Evolutionary conservation across 345 rosid genomes (phyloP).

Genomic region (Aquilaria yunnanensis): DNA sequence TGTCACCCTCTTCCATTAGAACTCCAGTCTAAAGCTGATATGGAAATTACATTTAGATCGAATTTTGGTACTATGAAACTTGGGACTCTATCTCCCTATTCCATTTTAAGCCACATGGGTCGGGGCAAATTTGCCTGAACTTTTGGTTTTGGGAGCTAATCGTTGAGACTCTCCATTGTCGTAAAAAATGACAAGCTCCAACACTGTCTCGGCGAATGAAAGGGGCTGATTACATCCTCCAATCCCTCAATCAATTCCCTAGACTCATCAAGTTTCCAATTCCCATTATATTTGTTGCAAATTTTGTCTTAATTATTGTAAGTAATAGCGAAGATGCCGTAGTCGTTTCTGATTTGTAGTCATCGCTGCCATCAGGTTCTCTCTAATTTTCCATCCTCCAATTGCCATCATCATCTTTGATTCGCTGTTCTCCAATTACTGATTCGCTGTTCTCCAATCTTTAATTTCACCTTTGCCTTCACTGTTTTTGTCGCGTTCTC

Average conservation of each 20-base stretch:
- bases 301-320: neutral
- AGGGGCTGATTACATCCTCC: slow-evolving; percentile 49
- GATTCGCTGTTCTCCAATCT: too few relatives aligned
- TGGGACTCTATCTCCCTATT: slow-evolving; percentile 22
- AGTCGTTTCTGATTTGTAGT: slow-evolving; percentile 1
- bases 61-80: slow-evolving; percentile 23
- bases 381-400: too few relatives aligned
- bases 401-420: too few relatives aligned
- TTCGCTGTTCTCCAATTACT: too few relatives aligned
- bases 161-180: too few relatives aligned
- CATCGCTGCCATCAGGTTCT: too few relatives aligned
- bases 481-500: too few relatives aligned
- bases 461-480: too few relatives aligned
- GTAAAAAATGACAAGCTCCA: too few relatives aligned
- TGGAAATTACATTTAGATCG: slow-evolving; percentile 59
- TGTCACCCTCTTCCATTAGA: too few relatives aligned
- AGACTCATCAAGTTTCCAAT: neutral
- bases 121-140: slow-evolving; percentile 28
- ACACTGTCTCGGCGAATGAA: slow-evolving; percentile 12
- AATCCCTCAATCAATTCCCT: slow-evolving; percentile 85
- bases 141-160: slow-evolving; percentile 10
- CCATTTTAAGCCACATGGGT: slow-evolving; percentile 48
- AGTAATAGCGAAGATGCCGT: slow-evolving; percentile 12
- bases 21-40: slow-evolving; percentile 47
- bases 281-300: slow-evolving; percentile 18